Percentiles rank a stretch among this genome's conserved stretches.
phyloP scores from a whole-genome alignment of 2,329 filamentous ascomycete species.

The Coniochaeta ligniaria region DNA sequence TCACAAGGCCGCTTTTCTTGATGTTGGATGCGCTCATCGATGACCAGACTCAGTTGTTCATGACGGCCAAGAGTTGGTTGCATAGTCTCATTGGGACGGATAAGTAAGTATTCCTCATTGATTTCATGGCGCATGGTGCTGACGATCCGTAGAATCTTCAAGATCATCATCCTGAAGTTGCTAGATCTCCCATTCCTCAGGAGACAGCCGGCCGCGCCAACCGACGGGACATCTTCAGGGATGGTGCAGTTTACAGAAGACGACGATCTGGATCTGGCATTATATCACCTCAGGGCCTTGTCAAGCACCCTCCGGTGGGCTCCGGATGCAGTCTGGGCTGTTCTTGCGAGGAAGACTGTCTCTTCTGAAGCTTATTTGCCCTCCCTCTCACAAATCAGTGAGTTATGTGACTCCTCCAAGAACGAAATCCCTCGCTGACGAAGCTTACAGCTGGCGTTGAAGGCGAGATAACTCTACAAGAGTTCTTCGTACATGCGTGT shows the following conservation, averaged over 20 bases:
- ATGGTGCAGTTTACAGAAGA: conserved; percentile 37
- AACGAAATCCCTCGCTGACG: conserved; percentile 10
- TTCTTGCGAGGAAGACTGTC: conserved; percentile 57
- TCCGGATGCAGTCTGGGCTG: conserved; percentile 62
- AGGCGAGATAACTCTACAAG: conserved; percentile 54
- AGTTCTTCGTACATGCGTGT: conserved; percentile 60
- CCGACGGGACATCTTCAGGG: conserved; percentile 15
- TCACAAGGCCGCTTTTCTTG: conserved; percentile 74
- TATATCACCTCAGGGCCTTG: conserved; percentile 72
- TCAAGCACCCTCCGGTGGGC: conserved; percentile 65
- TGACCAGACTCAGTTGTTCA: conserved; percentile 65
- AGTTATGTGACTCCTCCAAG: conserved; percentile 20
- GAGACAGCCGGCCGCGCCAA: conserved; percentile 16
- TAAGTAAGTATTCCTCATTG: conserved; percentile 36
- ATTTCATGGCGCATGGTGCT: not conserved
- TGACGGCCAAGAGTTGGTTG: conserved; percentile 76
- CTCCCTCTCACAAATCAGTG: conserved; percentile 42
- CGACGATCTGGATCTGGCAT: conserved; percentile 67
- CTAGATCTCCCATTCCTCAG: conserved; percentile 46
- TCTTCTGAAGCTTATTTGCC: conserved; percentile 37
- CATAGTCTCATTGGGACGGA: conserved; percentile 58
- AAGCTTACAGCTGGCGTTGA: conserved; percentile 39
- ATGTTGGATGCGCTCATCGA: conserved; percentile 72
- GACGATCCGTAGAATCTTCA: conserved; percentile 43
- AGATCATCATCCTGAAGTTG: conserved; percentile 53